Conservation (phyloP, 257 asterid species). For the Ligustrum vulgare region DNA sequence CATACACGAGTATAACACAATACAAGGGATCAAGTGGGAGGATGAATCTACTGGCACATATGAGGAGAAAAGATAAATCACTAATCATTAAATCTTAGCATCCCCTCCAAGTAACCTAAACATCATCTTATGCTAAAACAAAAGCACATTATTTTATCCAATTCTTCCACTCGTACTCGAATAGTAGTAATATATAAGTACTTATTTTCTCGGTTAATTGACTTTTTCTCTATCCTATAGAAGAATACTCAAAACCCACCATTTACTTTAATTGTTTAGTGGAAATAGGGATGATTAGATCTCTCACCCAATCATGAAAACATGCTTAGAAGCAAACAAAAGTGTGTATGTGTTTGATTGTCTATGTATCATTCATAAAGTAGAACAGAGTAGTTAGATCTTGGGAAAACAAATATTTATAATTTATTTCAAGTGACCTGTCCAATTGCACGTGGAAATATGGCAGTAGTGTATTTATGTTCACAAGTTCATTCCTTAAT, state of each 20-base stretch:
- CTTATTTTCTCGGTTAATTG: not conserved
- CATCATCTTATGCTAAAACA: not conserved
- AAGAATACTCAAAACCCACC: not conserved
- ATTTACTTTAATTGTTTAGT: conserved; percentile 33
- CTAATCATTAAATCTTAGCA: not conserved
- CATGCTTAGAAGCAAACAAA: conserved; percentile 95
- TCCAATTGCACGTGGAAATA: conserved; percentile 23
- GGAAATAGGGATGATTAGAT: conserved; percentile 45
- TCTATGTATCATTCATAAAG: conserved; percentile 21
- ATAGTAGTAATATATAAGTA: not conserved
- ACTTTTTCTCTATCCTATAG: not conserved
- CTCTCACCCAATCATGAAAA: conserved; percentile 58
- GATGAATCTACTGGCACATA: not conserved
- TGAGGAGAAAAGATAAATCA: not conserved
- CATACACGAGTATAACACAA: not conserved
- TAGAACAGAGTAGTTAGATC: conserved; percentile 23
- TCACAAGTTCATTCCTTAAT: not conserved
- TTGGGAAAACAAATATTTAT: conserved; percentile 18
- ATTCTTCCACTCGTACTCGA: not conserved
- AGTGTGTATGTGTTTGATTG: conserved; percentile 20
- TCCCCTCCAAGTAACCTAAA: conserved; percentile 1
- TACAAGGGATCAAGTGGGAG: not conserved
- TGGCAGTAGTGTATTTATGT: not conserved
- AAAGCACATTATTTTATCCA: not conserved
- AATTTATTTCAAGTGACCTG: not conserved